Evolutionary conservation across 2,329 filamentous ascomycete genomes (phyloP), one percentile per base, ranked within the genome.

Genomic region (Rhinocladiella mackenziei): DNA sequence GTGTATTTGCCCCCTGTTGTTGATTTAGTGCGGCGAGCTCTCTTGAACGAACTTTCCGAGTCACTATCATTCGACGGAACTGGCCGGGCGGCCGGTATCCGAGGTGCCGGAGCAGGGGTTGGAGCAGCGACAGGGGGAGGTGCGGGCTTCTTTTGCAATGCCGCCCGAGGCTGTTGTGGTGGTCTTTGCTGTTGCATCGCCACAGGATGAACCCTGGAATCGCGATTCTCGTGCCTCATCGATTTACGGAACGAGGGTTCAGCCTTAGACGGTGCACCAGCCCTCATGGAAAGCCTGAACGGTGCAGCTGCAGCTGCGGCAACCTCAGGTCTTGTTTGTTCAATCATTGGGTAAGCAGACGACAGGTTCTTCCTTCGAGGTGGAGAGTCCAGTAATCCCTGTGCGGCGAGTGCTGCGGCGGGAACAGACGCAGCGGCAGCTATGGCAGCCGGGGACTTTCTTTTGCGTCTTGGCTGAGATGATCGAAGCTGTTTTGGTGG

Each of bases 21-120:
- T 3, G 47, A 43, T 25, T 41, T 49, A 29, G 65, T 65, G 26
- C 74, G 67, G 49, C 77, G 75, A 31, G 71, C 65, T 19, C 86
- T 82, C 59, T 78, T 84, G 69, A 95, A 95, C 61, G 87, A 94
- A 65, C 86, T 94, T 32, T 68, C 67, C 2, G 69, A 73, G 56
- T 86, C 82, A 57, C 83, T 87, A 19, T 77, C 81, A 54, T 81
- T 79, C 0, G 82, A 39, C 13, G 33, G 13, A 14, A 46, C 13
- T 3, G 39, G 45, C 25, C 32, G 37, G 3, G 29, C 23, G n/a
- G 50, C 42, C 19, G 30, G 38, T 28, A 40, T 11, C 20, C 38
- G 26, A 20, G 41, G 38, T 4, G 32, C 29, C 7, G 25, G 28
- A 6, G 34, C 42, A 23, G 46, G 14, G 7, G 41, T 37, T n/a